These are phyloP conservation scores for Pseudocercospora vitis DNA, from an alignment of 2,329 filamentous ascomycete genomes.

Conservation along the genomic window DNA sequence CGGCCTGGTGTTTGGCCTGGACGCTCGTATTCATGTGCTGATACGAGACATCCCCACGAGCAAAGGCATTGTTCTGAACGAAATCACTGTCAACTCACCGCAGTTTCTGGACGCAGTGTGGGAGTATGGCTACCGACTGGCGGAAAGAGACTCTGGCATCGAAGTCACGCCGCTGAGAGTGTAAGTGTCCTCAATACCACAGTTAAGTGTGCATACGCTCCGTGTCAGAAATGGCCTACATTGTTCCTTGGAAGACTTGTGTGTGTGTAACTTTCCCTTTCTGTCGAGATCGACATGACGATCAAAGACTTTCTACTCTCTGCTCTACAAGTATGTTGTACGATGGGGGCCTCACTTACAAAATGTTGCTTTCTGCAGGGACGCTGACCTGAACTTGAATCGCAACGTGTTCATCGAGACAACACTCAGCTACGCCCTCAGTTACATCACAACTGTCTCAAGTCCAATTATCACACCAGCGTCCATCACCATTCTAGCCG, in stretches of 20 bases:
- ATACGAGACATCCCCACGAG: constrained; percentile 58
- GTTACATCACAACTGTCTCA: constrained; percentile 64
- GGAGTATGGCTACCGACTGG: constrained; percentile 77
- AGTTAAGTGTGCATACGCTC: not conserved
- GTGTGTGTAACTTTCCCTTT: not conserved
- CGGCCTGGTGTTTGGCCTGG: constrained; percentile 65
- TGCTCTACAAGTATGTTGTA: constrained; percentile 7
- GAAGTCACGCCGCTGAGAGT: constrained; percentile 74
- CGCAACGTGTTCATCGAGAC: constrained; percentile 90
- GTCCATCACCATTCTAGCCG: constrained; percentile 82
- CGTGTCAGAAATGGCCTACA: not conserved
- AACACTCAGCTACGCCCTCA: constrained; percentile 81
- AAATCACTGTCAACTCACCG: constrained; percentile 84
- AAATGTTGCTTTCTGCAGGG: constrained; percentile 28
- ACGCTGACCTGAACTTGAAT: constrained; percentile 47
- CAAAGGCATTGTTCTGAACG: constrained; percentile 61
- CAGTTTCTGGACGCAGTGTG: constrained; percentile 87
- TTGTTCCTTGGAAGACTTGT: too few species aligned
- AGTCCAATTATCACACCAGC: constrained; percentile 62
- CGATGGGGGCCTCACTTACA: constrained; percentile 24
- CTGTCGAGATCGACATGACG: constrained; percentile 1
- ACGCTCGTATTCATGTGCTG: constrained; percentile 63
- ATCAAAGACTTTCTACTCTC: constrained; percentile 1
- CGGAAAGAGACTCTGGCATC: constrained; percentile 73
- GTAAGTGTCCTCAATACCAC: constrained; percentile 56